Base-by-base conservation (phyloP, 768 basidiomycete genomes). In the Boletus rufocinnamomeus region DNA sequence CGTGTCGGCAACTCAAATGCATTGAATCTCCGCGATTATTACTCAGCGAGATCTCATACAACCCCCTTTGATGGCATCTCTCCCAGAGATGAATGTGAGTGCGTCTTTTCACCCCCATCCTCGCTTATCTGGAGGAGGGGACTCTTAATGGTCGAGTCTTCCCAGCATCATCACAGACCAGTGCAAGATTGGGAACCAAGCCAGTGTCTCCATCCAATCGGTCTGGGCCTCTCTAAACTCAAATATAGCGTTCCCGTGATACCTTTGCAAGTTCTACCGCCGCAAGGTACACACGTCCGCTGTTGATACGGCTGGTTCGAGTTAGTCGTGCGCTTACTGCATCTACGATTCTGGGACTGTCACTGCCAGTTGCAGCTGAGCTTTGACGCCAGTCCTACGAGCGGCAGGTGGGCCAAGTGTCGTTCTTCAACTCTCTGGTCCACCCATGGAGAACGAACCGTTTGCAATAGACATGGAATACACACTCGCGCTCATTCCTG, bases 11-110 rank as follows among this genome's bases (percentile, higher is more conserved):
- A 34, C 32, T 8, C 27, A 62, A 59, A 55, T 44, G 1, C 8
- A 51, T 68, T 70, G 0, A 63, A 58, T 34, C 63, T 59, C 67
- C 68, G 67, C 63, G 68, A 61, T 56, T 21, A 52, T 69, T 60
- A 65, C 45, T 62, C 60, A 68, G 50, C 63, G 4, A 40, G 35
- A 40, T 38, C 44, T 37, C 28, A 32, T 38, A 43, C 11, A 43
- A 0, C 17, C n/a, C 21, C 41, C 41, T 23, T 13, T 43, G 41
- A 43, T 41, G 40, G 40, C 19, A 41, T 41, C 40, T 41, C 40
- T 50, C 49, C 7, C 35, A 49, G 47, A 50, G 52, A 50, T 34
- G 34, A 23, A 38, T 45, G 25, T 41, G 28, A 43, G 41, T 47
- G 34, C 52, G 19, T 32, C 43, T 45, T 58, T 50, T 21, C 30